phyloP scores from a whole-genome alignment of 306 rosid genomes.

The Carpinus viminea region DNA sequence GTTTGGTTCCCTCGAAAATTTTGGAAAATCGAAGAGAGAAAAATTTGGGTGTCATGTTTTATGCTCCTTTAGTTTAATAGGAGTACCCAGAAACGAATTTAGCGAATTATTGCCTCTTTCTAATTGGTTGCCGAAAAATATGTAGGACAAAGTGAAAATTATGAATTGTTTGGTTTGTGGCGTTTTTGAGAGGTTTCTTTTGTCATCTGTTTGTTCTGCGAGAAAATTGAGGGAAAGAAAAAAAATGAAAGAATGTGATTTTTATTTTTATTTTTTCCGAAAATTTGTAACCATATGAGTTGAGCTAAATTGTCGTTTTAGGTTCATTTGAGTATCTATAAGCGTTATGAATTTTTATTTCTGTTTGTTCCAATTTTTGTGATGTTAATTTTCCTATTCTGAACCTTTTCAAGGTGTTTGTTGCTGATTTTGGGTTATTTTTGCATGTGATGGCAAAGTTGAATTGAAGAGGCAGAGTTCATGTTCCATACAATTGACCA shows the following conservation, averaged over 20 bases:
- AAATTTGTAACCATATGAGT: neutral
- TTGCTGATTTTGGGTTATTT: neutral
- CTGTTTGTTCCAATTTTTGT: neutral
- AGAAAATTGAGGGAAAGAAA: neutral
- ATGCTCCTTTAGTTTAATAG: neutral
- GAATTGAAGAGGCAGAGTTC: conserved; percentile 54
- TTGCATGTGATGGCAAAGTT: conserved; percentile 35
- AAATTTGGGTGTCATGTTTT: neutral
- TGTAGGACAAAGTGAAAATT: neutral
- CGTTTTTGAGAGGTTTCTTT: neutral
- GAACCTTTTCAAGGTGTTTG: neutral
- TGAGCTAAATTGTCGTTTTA: neutral
- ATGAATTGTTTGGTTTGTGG: neutral
- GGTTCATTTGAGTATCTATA: neutral
- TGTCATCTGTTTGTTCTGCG: neutral
- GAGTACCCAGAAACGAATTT: neutral
- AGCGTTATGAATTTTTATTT: neutral
- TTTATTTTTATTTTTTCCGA: neutral
- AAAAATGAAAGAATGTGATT: too few relatives aligned
- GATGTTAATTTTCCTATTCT: neutral
- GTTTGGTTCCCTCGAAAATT: conserved; percentile 2
- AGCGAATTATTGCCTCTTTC: neutral
- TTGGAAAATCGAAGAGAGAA: neutral
- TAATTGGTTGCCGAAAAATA: neutral
- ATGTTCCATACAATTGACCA: conserved; percentile 49